Evolutionary conservation across 1,139 yeast genomes (phyloP).

Genomic region (Geotrichum candidum): DNA sequence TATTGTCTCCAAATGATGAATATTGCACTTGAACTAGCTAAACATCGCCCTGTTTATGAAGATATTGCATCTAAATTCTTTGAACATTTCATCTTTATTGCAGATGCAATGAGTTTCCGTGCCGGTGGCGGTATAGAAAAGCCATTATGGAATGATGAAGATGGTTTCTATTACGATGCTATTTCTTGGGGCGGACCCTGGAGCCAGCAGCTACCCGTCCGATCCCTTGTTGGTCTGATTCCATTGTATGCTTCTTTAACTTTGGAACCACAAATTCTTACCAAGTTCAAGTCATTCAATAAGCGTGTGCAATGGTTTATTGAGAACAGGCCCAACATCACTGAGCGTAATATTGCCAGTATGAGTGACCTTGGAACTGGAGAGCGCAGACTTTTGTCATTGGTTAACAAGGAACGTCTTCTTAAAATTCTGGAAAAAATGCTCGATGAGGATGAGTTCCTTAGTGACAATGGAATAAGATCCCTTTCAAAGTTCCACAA

Average conservation of each 20-base stretch:
- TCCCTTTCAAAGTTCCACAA: conserved; percentile 86
- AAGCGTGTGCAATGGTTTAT: conserved; percentile 85
- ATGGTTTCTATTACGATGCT: conserved; percentile 87
- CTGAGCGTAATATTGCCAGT: conserved; percentile 86
- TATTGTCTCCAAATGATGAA: conserved; percentile 87
- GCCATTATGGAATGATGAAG: conserved; percentile 87
- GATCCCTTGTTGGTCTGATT: conserved; percentile 88
- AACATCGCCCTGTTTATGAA: conserved; percentile 81
- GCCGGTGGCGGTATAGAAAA: conserved; percentile 47
- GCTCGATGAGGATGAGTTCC: conserved; percentile 85
- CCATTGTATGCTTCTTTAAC: conserved; percentile 91
- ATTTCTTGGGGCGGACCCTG: conserved; percentile 75
- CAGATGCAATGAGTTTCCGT: conserved; percentile 88
- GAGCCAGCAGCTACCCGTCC: conserved; percentile 72
- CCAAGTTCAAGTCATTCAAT: conserved; percentile 77
- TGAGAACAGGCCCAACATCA: conserved; percentile 62
- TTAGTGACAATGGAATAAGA: conserved; percentile 82
- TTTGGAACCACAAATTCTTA: conserved; percentile 76
- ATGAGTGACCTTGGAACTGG: conserved; percentile 84
- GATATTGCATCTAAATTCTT: conserved; percentile 93
- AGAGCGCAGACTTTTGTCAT: conserved; percentile 72
- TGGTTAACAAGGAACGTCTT: conserved; percentile 78
- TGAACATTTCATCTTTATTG: conserved; percentile 87
- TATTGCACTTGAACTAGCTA: conserved; percentile 86
- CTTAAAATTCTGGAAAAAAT: conserved; percentile 69